phyloP scores from a whole-genome alignment of 2,329 filamentous ascomycete species.

The Erysiphe pulchra region DNA sequence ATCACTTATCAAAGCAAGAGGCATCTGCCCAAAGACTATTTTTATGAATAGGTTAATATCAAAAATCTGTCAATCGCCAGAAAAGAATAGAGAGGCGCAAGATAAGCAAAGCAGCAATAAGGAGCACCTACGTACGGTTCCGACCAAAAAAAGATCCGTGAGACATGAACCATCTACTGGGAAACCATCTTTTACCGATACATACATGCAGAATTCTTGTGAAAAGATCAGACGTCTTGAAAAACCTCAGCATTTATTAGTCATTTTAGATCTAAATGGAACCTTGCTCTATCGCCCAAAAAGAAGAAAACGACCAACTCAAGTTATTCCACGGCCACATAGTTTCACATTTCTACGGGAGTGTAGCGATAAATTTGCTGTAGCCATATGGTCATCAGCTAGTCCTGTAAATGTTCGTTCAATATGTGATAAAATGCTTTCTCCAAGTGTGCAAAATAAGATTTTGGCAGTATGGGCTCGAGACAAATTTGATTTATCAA shows the following conservation, averaged over 20 bases:
- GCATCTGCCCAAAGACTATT: no score
- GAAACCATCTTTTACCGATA: slow-evolving; percentile 29
- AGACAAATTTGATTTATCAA: slow-evolving; percentile 43
- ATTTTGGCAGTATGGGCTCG: slow-evolving; percentile 56
- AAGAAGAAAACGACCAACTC: slow-evolving; percentile 18
- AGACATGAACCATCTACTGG: slow-evolving; percentile 10
- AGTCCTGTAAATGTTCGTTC: slow-evolving; percentile 40
- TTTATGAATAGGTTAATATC: no score
- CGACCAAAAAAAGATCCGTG: slow-evolving; percentile 2
- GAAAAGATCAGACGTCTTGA: slow-evolving; percentile 17
- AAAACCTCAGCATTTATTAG: slow-evolving; percentile 36
- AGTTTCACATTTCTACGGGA: slow-evolving; percentile 45
- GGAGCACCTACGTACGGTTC: neutral
- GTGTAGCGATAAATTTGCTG: slow-evolving; percentile 45
- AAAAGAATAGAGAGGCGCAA: no score
- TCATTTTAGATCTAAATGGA: slow-evolving; percentile 84
- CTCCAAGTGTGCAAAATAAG: slow-evolving; percentile 21
- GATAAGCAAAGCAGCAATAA: no score
- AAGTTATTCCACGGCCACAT: slow-evolving; percentile 40
- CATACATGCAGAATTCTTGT: slow-evolving; percentile 33
- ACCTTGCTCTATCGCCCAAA: slow-evolving; percentile 54
- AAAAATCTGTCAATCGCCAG: no score
- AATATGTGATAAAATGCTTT: slow-evolving; percentile 42
- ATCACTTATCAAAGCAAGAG: no score
- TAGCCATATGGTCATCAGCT: slow-evolving; percentile 84